Evolutionary conservation across 1,284 basidiomycete genomes (phyloP).

Genomic region (Leccinum pachyderme): DNA sequence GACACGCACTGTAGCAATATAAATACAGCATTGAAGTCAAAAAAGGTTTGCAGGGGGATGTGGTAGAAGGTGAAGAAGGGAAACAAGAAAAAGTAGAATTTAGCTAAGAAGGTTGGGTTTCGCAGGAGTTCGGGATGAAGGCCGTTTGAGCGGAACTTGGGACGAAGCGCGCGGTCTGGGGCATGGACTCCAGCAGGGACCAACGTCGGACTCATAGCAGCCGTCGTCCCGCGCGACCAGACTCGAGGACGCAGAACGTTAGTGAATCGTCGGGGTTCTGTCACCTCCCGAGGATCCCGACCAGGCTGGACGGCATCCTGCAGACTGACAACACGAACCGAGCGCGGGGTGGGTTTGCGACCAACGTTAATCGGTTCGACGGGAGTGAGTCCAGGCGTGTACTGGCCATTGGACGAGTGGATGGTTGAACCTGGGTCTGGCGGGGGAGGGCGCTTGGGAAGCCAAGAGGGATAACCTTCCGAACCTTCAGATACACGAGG

Average conservation of each 20-base stretch:
- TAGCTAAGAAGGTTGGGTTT: conserved; percentile 54
- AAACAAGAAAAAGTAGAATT: conserved; percentile 63
- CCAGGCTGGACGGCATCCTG: conserved; percentile 44
- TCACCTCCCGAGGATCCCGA: conserved; percentile 44
- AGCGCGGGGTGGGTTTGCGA: conserved; percentile 71
- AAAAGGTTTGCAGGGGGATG: conserved; percentile 71
- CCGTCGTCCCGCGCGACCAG: conserved; percentile 61
- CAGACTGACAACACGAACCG: conserved; percentile 72
- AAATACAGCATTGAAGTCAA: conserved; percentile 80
- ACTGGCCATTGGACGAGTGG: conserved; percentile 51
- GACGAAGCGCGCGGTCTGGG: conserved; percentile 44
- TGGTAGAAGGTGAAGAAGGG: conserved; percentile 68
- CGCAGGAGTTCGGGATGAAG: conserved; percentile 65
- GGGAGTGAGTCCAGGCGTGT: conserved; percentile 39
- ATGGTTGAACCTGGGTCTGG: conserved; percentile 71
- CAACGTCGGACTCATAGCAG: conserved; percentile 46
- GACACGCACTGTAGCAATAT: conserved; percentile 69
- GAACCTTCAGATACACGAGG: conserved; percentile 47
- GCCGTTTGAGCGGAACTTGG: conserved; percentile 61
- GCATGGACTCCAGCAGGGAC: conserved; percentile 38
- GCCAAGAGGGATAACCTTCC: conserved; percentile 78
- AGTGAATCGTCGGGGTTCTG: conserved; percentile 48
- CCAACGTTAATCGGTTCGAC: conserved; percentile 51
- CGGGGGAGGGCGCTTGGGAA: conserved; percentile 71
- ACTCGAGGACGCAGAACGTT: conserved; percentile 40